Evolutionary conservation across 495 filamentous ascomycete species (phyloP).

Genomic region (Daldinia caldariorum): DNA sequence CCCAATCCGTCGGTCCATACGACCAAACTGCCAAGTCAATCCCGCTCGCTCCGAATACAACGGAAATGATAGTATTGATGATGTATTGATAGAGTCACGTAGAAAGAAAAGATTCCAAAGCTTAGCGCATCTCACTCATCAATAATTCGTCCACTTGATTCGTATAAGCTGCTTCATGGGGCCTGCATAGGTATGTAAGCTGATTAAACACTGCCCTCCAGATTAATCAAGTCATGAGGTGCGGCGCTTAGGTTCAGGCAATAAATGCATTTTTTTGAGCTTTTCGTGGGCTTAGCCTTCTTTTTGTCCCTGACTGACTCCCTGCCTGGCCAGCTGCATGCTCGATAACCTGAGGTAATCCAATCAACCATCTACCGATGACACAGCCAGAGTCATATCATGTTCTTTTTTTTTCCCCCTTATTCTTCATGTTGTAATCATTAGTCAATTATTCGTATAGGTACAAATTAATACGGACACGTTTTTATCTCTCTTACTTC

Average conservation of each 20-base stretch:
- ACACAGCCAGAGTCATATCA: constrained; percentile 2
- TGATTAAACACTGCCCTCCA: constrained; percentile 16
- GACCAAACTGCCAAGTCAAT: not conserved
- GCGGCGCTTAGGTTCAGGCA: constrained; percentile 8
- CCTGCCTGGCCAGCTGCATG: not conserved
- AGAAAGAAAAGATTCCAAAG: not conserved
- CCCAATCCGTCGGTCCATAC: not conserved
- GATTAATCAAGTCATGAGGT: not conserved
- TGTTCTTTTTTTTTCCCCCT: not conserved
- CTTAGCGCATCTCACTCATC: not conserved
- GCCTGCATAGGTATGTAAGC: constrained; percentile 6
- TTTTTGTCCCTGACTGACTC: too few relatives aligned
- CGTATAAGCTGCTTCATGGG: not conserved
- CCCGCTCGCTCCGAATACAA: not conserved
- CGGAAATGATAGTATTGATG: not conserved
- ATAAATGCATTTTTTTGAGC: not conserved
- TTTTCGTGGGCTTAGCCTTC: constrained; percentile 5
- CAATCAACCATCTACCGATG: not conserved
- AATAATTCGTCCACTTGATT: constrained; percentile 3
- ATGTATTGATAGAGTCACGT: not conserved
- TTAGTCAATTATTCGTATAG: constrained; percentile 3
- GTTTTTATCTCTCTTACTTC: not conserved
- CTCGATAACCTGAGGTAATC: not conserved
- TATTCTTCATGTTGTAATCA: not conserved
- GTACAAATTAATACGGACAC: not conserved